These are phyloP conservation scores for Mycena albidolilacea DNA, from an alignment of 768 basidiomycete species.

Conservation along the genomic window DNA sequence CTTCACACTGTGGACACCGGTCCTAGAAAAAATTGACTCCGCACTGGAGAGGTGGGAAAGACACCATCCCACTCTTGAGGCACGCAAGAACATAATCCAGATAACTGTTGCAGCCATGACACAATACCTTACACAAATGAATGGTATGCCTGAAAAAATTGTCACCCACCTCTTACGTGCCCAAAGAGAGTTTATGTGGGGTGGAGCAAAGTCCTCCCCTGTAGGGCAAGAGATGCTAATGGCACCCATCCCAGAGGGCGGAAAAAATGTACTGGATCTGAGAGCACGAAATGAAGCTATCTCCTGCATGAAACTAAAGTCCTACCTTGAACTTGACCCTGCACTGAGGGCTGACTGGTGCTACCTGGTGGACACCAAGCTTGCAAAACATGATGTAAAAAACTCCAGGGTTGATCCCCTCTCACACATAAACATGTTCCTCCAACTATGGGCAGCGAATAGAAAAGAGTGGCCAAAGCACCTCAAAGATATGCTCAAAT, in stretches of 20 bases:
- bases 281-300: conserved; percentile 25
- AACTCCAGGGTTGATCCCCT: neutral
- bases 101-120: too few species aligned
- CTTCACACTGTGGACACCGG: too few species aligned
- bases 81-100: too few species aligned
- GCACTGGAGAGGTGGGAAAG: too few species aligned
- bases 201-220: neutral
- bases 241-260: conserved; percentile 10
- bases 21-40: too few species aligned
- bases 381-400: neutral
- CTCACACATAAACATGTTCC: neutral
- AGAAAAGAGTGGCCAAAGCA: neutral
- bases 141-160: too few species aligned
- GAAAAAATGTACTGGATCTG: conserved; percentile 25
- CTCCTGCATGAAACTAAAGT: conserved; percentile 21
- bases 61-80: too few species aligned
- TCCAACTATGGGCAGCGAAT: neutral
- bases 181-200: too few species aligned
- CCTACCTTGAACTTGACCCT: neutral
- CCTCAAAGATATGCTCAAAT: too few species aligned
- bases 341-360: neutral
- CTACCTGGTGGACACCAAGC: neutral
- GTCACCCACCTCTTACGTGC: too few species aligned
- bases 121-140: too few species aligned
- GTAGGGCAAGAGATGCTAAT: conserved; percentile 2